A percentile compares a stretch with the other conserved stretches of the same genome.
These are phyloP conservation scores for Fusarium xyrophilum DNA, from an alignment of 2,329 filamentous ascomycete genomes.

Conservation along the genomic window DNA sequence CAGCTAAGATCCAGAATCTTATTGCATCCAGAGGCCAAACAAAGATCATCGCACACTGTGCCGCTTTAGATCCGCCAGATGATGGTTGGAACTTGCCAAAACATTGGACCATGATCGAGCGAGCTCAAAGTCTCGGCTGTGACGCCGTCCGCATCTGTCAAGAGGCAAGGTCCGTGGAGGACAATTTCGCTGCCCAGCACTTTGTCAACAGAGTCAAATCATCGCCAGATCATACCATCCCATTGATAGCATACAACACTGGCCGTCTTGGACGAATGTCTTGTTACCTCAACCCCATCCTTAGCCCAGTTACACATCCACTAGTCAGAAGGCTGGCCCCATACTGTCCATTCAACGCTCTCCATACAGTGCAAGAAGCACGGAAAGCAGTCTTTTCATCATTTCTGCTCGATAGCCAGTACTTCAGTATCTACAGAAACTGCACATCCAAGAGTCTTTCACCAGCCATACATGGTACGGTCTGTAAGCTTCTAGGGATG, in stretches of 20 bases:
- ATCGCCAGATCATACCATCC: not conserved
- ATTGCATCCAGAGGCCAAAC: not conserved
- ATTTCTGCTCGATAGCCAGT: not conserved
- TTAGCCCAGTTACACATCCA: slow-evolving; percentile 3
- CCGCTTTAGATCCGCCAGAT: not conserved
- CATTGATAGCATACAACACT: not conserved
- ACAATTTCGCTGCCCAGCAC: not conserved
- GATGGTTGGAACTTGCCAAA: not conserved
- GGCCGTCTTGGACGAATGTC: slow-evolving; percentile 1
- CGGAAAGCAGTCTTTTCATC: not conserved
- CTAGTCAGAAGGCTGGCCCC: not conserved
- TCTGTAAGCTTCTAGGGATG: not conserved
- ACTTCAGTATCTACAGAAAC: slow-evolving; percentile 8
- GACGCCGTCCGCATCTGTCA: not conserved
- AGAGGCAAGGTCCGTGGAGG: not conserved
- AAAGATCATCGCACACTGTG: not conserved
- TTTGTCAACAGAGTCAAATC: not conserved
- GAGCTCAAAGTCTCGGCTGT: not conserved
- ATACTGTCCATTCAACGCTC: not conserved
- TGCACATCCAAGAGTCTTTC: not conserved
- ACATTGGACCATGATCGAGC: not conserved
- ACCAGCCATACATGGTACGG: slow-evolving; percentile 1
- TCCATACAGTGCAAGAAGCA: not conserved
- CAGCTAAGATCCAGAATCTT: not conserved
- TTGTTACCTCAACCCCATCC: not conserved